A percentile compares a stretch with the other conserved stretches of the same genome.
These are phyloP conservation scores for Boletus eberwhitei DNA, from an alignment of 768 basidiomycete genomes.

Conservation along the genomic window DNA sequence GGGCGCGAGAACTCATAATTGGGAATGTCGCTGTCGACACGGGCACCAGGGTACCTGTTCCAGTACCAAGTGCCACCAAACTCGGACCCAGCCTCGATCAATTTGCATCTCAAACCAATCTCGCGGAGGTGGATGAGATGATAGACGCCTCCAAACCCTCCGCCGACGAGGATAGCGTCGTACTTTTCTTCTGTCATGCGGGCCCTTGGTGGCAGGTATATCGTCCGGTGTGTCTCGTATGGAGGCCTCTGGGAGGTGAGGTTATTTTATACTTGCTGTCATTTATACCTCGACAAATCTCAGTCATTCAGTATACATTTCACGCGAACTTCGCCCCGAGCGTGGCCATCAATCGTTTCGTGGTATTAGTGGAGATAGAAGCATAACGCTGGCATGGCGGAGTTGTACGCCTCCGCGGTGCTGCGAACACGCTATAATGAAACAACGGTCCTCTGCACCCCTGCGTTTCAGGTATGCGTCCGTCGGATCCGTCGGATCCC, in stretches of 20 bases:
- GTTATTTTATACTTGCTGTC: neutral
- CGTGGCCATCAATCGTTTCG: too few species aligned
- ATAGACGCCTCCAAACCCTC: conserved; percentile 2
- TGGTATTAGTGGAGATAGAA: neutral
- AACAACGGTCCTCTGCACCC: neutral
- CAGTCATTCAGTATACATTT: too few species aligned
- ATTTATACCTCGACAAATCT: neutral
- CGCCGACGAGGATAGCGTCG: conserved; percentile 7
- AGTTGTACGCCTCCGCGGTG: neutral
- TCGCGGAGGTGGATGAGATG: conserved; percentile 6
- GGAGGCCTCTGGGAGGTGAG: neutral
- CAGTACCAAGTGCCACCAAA: conserved; percentile 17
- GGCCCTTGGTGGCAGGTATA: neutral
- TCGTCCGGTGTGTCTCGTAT: too few species aligned
- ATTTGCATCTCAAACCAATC: conserved; percentile 4
- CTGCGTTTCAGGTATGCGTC: neutral
- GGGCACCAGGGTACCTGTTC: conserved; percentile 14
- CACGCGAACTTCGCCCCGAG: too few species aligned
- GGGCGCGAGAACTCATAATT: conserved; percentile 8
- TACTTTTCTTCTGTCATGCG: conserved; percentile 2
- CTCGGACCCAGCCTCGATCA: conserved; percentile 7
- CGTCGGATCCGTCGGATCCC: neutral
- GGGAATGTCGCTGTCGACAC: conserved; percentile 10
- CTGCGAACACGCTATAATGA: neutral
- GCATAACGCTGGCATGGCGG: neutral